A percentile compares a stretch with the other conserved stretches of the same genome.
These are phyloP conservation scores for Quillaja saponaria DNA, from an alignment of 306 rosid genomes.

Conservation along the genomic window DNA sequence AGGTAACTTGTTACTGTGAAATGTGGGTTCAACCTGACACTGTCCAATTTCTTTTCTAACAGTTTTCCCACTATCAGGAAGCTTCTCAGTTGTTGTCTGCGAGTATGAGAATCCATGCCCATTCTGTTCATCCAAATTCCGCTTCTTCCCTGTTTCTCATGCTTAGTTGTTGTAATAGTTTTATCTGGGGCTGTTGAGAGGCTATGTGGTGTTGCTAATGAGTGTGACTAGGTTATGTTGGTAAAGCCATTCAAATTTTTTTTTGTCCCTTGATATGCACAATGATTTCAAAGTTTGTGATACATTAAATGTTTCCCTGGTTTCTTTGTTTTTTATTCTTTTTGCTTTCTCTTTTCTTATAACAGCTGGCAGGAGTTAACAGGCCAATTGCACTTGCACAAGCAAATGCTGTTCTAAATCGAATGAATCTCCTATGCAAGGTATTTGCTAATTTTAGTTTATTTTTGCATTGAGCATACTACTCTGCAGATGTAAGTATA, in stretches of 20 bases:
- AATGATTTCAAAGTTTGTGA: slow-evolving; percentile 10
- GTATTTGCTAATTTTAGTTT: slow-evolving; percentile 41
- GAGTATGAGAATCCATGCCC: slow-evolving; percentile 73
- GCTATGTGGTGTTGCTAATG: slow-evolving; percentile 86
- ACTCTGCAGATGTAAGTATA: slow-evolving; percentile 13
- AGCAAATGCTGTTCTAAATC: slow-evolving; percentile 85
- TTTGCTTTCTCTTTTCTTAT: slow-evolving; percentile 26
- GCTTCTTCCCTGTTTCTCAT: slow-evolving; percentile 57
- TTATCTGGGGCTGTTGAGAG: slow-evolving; percentile 86
- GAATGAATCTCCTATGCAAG: slow-evolving; percentile 95
- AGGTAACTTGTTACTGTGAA: slow-evolving; percentile 51
- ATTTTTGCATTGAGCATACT: neutral
- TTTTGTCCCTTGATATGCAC: slow-evolving; percentile 27
- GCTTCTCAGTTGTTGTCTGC: slow-evolving; percentile 84
- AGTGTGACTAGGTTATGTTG: slow-evolving; percentile 98
- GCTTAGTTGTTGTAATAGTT: slow-evolving; percentile 82
- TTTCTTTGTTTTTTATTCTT: neutral
- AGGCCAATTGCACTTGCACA: slow-evolving; percentile 92
- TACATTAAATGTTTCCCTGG: slow-evolving; percentile 23
- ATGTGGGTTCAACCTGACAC: slow-evolving; percentile 11
- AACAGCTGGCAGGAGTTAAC: slow-evolving; percentile 89
- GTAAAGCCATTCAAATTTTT: slow-evolving; percentile 45
- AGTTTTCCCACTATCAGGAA: slow-evolving; percentile 57
- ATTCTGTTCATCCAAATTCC: slow-evolving; percentile 54
- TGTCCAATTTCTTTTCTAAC: slow-evolving; percentile 11